phyloP scores from a whole-genome alignment of 1,139 yeast genomes.

The Sugiyamaella pinicola region DNA sequence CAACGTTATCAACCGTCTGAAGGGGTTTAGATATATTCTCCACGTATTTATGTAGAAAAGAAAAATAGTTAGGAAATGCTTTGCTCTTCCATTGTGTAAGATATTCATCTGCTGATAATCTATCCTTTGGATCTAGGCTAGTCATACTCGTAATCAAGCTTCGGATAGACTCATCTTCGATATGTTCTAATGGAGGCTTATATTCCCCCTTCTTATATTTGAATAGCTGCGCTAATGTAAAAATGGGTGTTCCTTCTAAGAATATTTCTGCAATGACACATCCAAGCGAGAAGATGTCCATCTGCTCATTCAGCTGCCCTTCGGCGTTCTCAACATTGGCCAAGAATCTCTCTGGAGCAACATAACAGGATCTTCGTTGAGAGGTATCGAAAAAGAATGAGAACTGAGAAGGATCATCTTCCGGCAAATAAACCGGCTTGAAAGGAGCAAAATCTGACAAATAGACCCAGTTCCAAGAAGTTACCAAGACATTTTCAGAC shows the following conservation, averaged over 20 bases:
- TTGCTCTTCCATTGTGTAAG: constrained; percentile 51
- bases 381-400: constrained; percentile 92
- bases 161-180: constrained; percentile 54
- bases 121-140: constrained; percentile 57
- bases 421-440: constrained; percentile 87
- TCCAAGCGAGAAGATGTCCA: constrained; percentile 91
- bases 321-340: constrained; percentile 32
- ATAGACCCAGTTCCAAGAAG: constrained; percentile 87
- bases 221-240: constrained; percentile 83
- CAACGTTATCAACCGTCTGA: constrained; percentile 27
- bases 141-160: constrained; percentile 65
- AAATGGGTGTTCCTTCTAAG: constrained; percentile 82
- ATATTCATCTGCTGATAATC: constrained; percentile 59
- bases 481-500: constrained; percentile 81
- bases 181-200: constrained; percentile 59
- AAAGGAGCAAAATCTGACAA: constrained; percentile 80
- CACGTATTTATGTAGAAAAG: constrained; percentile 72
- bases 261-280: constrained; percentile 91
- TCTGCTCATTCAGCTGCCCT: constrained; percentile 54
- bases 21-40: constrained; percentile 46
- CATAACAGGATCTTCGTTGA: constrained; percentile 79
- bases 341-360: constrained; percentile 91
- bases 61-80: constrained; percentile 73
- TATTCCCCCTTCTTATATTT: constrained; percentile 74
- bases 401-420: constrained; percentile 92